These are phyloP conservation scores for Acanthamoeba healyi DNA, from an alignment of 208 protist species.

Conservation along the genomic window DNA sequence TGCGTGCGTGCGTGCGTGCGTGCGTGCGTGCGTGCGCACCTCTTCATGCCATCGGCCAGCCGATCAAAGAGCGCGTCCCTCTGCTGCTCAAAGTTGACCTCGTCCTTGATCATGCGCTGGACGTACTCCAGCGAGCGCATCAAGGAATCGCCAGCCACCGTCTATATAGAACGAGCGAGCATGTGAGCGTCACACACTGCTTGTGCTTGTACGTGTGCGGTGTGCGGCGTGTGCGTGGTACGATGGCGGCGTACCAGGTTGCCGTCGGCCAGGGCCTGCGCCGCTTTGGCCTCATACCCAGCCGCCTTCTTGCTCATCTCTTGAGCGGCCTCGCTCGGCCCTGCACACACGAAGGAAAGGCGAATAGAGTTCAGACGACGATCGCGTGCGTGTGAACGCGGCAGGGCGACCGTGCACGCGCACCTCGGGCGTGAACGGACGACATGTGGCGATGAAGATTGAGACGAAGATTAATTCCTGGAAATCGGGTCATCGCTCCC, in stretches of 20 bases:
- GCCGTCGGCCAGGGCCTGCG: neutral
- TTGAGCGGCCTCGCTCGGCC: neutral
- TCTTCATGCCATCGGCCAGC: conserved; percentile 38
- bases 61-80: neutral
- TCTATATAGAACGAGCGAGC: no score
- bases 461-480: conserved; percentile 4
- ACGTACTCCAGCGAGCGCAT: conserved; percentile 39
- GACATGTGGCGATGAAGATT: neutral
- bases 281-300: neutral
- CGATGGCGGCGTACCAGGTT: neutral
- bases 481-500: no score
- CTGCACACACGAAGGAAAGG: neutral
- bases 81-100: neutral
- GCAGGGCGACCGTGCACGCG: no score
- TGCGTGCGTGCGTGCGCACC: neutral
- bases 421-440: neutral
- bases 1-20: neutral
- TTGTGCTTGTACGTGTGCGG: neutral
- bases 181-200: no score
- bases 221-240: neutral
- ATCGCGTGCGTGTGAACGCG: no score
- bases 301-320: neutral
- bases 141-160: neutral
- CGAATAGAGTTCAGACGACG: neutral
- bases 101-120: conserved; percentile 44